These are phyloP conservation scores for Lizonia empirigonia DNA, from an alignment of 2,329 filamentous ascomycete genomes.

Conservation along the genomic window DNA sequence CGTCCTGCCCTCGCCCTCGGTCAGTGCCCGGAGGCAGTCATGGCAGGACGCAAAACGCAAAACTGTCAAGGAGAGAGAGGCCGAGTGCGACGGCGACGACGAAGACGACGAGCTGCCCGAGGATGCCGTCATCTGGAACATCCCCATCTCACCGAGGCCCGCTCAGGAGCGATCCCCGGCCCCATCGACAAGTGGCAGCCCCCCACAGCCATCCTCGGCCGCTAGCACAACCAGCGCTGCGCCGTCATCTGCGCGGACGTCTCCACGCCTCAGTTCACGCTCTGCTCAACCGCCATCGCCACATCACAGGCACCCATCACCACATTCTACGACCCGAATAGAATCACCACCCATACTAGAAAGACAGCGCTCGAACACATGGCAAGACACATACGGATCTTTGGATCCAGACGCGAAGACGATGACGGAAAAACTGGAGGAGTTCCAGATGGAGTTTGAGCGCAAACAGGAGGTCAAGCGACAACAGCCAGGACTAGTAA, in stretches of 20 bases:
- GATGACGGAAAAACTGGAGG: slow-evolving; percentile 79
- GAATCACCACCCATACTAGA: slow-evolving; percentile 30
- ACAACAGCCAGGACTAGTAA: slow-evolving; percentile 51
- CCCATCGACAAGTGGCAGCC: slow-evolving; percentile 37
- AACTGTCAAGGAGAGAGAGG: slow-evolving; percentile 71
- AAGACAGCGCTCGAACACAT: slow-evolving; percentile 70
- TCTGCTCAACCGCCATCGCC: slow-evolving; percentile 29
- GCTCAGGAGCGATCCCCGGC: slow-evolving; percentile 48
- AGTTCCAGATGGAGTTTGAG: slow-evolving; percentile 70
- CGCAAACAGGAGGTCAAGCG: slow-evolving; percentile 58
- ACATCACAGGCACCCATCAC: too few relatives aligned
- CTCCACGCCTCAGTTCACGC: slow-evolving; percentile 32
- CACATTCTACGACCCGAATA: slow-evolving; percentile 25
- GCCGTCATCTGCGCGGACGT: slow-evolving; percentile 31
- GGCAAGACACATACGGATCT: slow-evolving; percentile 72
- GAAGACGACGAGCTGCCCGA: slow-evolving; percentile 75
- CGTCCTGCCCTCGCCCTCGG: slow-evolving; percentile 34
- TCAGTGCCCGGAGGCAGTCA: slow-evolving; percentile 52
- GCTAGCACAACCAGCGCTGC: slow-evolving; percentile 22
- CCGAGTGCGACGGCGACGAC: slow-evolving; percentile 79
- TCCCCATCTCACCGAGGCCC: slow-evolving; percentile 72
- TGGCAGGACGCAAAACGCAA: slow-evolving; percentile 74
- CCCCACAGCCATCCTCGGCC: slow-evolving; percentile 32
- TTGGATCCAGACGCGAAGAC: slow-evolving; percentile 75
- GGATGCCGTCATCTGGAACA: slow-evolving; percentile 78